Evolutionary conservation across 1,284 basidiomycete genomes (phyloP), one percentile per base, ranked within the genome.

Genomic region (Tilletia walkeri): DNA sequence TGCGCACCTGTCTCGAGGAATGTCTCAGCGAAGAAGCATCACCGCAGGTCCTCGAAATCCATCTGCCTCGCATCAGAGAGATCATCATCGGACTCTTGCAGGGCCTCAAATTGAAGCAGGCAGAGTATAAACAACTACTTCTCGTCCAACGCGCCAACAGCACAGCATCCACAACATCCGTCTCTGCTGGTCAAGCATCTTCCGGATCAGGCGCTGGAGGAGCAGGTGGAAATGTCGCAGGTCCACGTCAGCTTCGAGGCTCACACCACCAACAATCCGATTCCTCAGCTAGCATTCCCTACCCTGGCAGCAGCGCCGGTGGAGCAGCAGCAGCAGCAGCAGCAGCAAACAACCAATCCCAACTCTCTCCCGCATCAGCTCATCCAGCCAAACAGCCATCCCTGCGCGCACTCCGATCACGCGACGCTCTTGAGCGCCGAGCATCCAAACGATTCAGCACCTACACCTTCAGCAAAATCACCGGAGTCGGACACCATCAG

Each of bases 381-480:
- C 84, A 86, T 3, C 41, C 41, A 9, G 90, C 91, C 36, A 91
- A 89, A 4, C 90, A 91, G 54, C 90, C 89, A 69, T 94, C 93
- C 7, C 87, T 98, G 16, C 92, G 92, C 10, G 93, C 93, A 0
- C 87, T 99, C 54, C 92, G 95, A 84, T 89, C 90, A 75, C 89
- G 89, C 56, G 94, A 96, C 76, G 89, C 90, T 0, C 88, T 97
- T 20, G 93, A 95, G 80, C 89, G 95, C 10, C 88, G 95, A 53
- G 95, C 95, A 3, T 95, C 93, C 36, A 98, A 98, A 82, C 91
- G 95, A 0, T 99, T 95, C 86, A 97, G 94, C 69, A 92, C 92
- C 0, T 99, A 96, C 83, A 93, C 94, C 67, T 92, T 97, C 80
- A 91, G 92, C 75, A 96, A 95, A 85, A 95, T 99, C 90, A 91